phyloP scores from a whole-genome alignment of 2,329 filamentous ascomycete genomes.

The Calonectria ilicicola region DNA sequence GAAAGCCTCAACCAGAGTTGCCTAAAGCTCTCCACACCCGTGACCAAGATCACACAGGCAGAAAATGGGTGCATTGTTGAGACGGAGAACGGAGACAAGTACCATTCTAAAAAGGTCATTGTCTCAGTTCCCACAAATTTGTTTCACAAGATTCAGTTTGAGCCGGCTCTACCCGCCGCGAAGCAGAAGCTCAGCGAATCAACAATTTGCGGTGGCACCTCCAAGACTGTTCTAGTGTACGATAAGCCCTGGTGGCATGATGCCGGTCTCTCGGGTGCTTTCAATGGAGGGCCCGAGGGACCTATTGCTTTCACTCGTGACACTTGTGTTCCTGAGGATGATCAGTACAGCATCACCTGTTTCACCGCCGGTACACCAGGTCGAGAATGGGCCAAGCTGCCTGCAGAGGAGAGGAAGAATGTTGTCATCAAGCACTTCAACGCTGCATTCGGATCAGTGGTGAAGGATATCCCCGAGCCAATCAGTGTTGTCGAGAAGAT shows the following conservation, averaged over 20 bases:
- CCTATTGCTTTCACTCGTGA: conserved; percentile 46
- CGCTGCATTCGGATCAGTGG: conserved; percentile 23
- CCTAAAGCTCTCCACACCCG: background rate
- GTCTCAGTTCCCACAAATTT: conserved; percentile 42
- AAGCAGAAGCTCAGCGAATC: conserved; percentile 43
- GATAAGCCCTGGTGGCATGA: conserved; percentile 59
- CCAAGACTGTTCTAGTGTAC: conserved; percentile 56
- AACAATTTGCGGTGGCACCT: conserved; percentile 50
- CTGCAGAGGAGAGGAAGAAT: conserved; percentile 12
- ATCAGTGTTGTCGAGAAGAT: conserved; percentile 33
- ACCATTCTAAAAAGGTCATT: conserved; percentile 38
- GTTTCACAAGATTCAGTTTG: conserved; percentile 37
- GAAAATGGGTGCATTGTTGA: conserved; percentile 21
- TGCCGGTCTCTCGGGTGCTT: conserved; percentile 54
- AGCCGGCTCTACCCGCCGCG: conserved; percentile 42
- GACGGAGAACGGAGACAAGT: conserved; percentile 25
- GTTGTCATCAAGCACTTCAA: conserved; percentile 18
- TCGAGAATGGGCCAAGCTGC: conserved; percentile 28
- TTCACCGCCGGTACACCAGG: conserved; percentile 49
- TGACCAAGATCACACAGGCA: background rate
- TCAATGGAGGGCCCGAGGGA: conserved; percentile 47
- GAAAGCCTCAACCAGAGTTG: background rate
- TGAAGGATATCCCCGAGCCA: conserved; percentile 20
- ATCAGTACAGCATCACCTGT: conserved; percentile 42
- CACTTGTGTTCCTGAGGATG: conserved; percentile 35